Evolutionary conservation across 108 stramenopile genomes (phyloP), one percentile per base, ranked within the genome.

Genomic region (Asterionellopsis glacialis): DNA sequence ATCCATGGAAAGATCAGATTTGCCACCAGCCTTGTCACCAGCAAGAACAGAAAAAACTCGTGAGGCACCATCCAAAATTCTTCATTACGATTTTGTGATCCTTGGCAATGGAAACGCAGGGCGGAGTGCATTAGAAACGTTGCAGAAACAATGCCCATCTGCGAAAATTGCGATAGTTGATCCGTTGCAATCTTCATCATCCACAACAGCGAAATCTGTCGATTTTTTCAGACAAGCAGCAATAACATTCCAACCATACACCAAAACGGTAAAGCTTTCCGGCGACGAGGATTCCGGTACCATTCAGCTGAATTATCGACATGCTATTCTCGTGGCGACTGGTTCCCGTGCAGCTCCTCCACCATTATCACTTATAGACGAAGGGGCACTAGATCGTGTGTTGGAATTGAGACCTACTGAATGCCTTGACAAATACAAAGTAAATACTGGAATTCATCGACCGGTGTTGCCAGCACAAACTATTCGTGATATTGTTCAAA

Each of bases 271-370:
- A 12, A 47, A 56, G n/a, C 41, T 84, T 38, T n/a, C 43, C 14
- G 5, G 33, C 7, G 33, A 7, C 7, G 33, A 33, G 2, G 39
- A 33, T 25, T 23, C 39, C 23, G 18, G 27, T 11, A 4, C 11
- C 9, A 7, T 33, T 33, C 51, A 66, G 16, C 59, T 90, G 0
- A 50, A 69, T 19, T 93, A 87, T 61, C 74, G 73, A 42, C 80
- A 87, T 69, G 88, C 83, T 25, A 72, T 82, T 33, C 69, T 93
- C 49, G 45, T 93, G 0, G 91, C 91, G 18, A 89, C 88, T 12
- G 91, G 91, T 16, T 69, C 82, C 15, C 76, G 84, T 22, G 91
- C 85, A 16, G 84, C 88, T 40, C 91, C 91, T n/a, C 80, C 82
- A 9, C 91, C 91, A 1, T 21, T 61, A 23, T 75, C 76, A 18